These are phyloP conservation scores for Fusarium succisae DNA, from an alignment of 2,329 filamentous ascomycete genomes.

Conservation along the genomic window DNA sequence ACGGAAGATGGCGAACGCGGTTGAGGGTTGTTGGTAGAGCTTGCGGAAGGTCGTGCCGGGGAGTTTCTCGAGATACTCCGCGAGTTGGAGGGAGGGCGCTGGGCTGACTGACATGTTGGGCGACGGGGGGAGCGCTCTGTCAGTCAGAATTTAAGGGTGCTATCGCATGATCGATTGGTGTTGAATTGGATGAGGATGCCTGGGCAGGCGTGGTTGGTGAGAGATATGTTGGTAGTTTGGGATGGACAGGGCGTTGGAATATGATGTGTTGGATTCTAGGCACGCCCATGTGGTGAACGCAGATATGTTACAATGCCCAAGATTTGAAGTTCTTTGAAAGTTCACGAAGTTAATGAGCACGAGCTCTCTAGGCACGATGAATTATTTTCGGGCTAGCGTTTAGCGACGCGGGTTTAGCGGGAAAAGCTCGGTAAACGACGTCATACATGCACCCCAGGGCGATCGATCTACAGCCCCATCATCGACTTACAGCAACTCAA, in stretches of 20 bases:
- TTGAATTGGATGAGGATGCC: not conserved
- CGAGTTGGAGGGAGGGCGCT: slow-evolving; percentile 66
- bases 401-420: not conserved
- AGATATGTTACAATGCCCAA: not conserved
- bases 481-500: not conserved
- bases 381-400: slow-evolving; percentile 19
- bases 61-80: slow-evolving; percentile 93
- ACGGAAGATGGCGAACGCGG: slow-evolving; percentile 92
- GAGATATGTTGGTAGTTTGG: too few species aligned
- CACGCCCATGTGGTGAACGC: accelerated
- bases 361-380: slow-evolving; percentile 26
- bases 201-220: not conserved
- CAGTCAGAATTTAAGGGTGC: slow-evolving; percentile 39
- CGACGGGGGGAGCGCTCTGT: slow-evolving; percentile 39
- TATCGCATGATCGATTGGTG: slow-evolving; percentile 39
- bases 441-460: slow-evolving; percentile 17
- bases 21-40: slow-evolving; percentile 95
- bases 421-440: slow-evolving; percentile 27
- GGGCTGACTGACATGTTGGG: slow-evolving; percentile 58
- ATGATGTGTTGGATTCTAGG: too few species aligned
- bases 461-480: not conserved
- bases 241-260: too few species aligned
- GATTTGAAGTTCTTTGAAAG: not conserved
- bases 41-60: slow-evolving; percentile 89
- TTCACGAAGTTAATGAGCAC: slow-evolving; percentile 22